Evolutionary conservation across 768 basidiomycete genomes (phyloP), one percentile per base, ranked within the genome.

Genomic region (Suillus ampliporus): DNA sequence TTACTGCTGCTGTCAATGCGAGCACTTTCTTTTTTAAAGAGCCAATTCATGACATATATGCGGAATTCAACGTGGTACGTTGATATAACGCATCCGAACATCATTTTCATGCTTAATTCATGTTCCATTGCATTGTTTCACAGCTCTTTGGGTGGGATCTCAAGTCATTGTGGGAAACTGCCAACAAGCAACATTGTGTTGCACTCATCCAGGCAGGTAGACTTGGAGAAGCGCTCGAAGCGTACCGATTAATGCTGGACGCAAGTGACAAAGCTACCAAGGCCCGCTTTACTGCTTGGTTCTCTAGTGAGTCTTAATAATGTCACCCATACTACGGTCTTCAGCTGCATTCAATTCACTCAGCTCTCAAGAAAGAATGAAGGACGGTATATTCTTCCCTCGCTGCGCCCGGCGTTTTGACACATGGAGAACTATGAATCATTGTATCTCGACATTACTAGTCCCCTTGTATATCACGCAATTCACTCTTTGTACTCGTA

Each of bases 61-160:
- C 14, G 47, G 47, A 48, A 9, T 48, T 48, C 8, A 48, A 14
- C 15, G 47, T 48, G 47, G 47, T 48, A 17, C 15, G 47, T 48
- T 48, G 23, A 4, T 26, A 4, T 9, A 3, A 48, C 17, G 17
- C 26, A 28, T 2, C 15, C 26, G 17, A 17, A 2, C 7, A 28
- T 28, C 3, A 3, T 47, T 26, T 26, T 15, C 6, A 31, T 31
- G 31, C 31, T 31, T 31, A 31, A 31, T 31, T 15, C 7, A 23
- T 46, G 21, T 4, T 48, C 15, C 26, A 17, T 15, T 48, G 26
- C 26, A 4, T 48, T 48, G 5, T 21, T 17, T 48, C 8, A 4
- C 26, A 48, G 47, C 47, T 48, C 26, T 48, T 48, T 15, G 47
- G 47, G 26, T 48, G 47, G 47, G 26, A 48, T 15, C 47, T 48